Base-by-base conservation (phyloP, 176 grass and related monocot species). In the Poa annua region DNA sequence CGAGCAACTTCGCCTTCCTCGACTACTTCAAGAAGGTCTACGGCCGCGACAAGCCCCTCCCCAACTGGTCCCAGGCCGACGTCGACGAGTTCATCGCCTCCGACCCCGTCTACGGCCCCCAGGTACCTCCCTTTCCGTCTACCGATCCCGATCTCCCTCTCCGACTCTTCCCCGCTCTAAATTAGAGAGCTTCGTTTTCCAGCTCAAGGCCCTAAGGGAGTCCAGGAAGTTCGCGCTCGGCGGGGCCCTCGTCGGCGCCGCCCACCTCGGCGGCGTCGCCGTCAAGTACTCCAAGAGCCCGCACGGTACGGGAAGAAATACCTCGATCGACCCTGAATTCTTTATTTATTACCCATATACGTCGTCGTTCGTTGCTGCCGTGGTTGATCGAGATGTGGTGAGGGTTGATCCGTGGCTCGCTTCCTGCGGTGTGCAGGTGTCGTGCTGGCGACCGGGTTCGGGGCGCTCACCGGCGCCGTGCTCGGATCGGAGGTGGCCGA, bases 11-110 rank as follows among this genome's bases (percentile, higher is more conserved):
- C 39, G 75, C 93, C 71, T 96, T 99, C 77, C 83, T 99, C 47
- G 96, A 96, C 84, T 99, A 99, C 83, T 99, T 90, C 93, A 99
- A 96, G 89, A 99, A 99, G 91, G 85, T 88, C 69, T 93, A 93
- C 76, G 96, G 91, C 63, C 85, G 91, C 78, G 86, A 87, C 15
- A 25, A 95, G 74, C 78, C 96, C 49, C 96, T 96, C 35, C 91
- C 91, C 85, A 96, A 92, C 72, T 99, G 96, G 93, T 86, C 80
- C 74, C 81, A 92, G 48, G 93, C 93, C 80, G 93, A 99, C 66
- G 96, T 99, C 69, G 71, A 96, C 1, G 89, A 99, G 80, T 99
- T 96, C 89, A 89, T 99, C 87, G 82, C 89, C 64, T 85, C 89
- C 75, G 93, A 99, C 74, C 89, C 91, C 12, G 69, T 99, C 81